Conservation (phyloP, 1,284 basidiomycete genomes). For the Cryptococcus floricola region DNA sequence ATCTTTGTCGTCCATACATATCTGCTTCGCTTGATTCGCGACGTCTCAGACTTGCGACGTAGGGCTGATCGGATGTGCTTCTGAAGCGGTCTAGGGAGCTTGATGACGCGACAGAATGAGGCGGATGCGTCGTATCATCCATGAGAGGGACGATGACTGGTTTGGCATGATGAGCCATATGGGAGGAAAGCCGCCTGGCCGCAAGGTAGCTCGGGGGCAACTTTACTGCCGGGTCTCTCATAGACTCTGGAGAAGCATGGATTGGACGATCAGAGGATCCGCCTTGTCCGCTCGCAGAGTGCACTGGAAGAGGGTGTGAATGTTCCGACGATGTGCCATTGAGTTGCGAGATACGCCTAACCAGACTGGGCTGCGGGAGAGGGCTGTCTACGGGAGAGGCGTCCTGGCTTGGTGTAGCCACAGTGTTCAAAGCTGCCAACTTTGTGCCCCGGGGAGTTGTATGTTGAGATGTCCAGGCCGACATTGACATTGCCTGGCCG, state of each 20-base stretch:
- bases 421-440: not conserved
- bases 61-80: conserved; percentile 12
- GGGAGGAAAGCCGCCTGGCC: conserved; percentile 18
- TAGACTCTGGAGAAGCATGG: conserved; percentile 14
- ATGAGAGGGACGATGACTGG: conserved; percentile 8
- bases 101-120: conserved; percentile 23
- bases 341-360: conserved; percentile 26
- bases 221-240: conserved; percentile 8
- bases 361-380: conserved; percentile 9
- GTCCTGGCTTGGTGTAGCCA: conserved; percentile 7
- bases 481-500: conserved; percentile 8
- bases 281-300: not conserved
- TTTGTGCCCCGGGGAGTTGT: conserved; percentile 6
- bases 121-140: conserved; percentile 16
- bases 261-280: not conserved
- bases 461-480: too few relatives aligned
- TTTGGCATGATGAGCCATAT: conserved; percentile 17
- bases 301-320: not conserved
- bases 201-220: too few relatives aligned
- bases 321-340: not conserved
- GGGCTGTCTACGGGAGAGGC: conserved; percentile 22
- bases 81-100: conserved; percentile 28
- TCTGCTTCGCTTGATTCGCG: conserved; percentile 36
- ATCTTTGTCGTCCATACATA: conserved; percentile 23
- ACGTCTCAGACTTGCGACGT: conserved; percentile 17